phyloP scores from a whole-genome alignment of 1,284 basidiomycete species.

The Heterobasidion occidentale region DNA sequence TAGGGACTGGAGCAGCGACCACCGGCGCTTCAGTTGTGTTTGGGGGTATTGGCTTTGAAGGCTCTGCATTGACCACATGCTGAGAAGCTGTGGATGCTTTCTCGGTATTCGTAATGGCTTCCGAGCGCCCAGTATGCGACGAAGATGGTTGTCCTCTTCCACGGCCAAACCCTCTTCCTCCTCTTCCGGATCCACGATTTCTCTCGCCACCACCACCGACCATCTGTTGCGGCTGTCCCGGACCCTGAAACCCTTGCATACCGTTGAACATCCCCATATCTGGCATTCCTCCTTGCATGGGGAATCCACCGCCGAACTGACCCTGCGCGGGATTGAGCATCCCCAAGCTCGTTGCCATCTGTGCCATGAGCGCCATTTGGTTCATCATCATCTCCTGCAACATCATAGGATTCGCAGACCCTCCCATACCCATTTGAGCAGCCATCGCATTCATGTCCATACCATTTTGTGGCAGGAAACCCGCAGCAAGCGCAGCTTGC shows the following conservation, averaged over 20 bases:
- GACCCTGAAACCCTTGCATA: constrained; percentile 30
- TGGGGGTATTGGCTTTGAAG: constrained; percentile 21
- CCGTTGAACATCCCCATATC: constrained; percentile 46
- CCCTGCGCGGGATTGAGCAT: constrained; percentile 50
- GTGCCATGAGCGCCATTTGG: constrained; percentile 81
- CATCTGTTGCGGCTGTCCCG: constrained; percentile 17
- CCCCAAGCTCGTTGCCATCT: constrained; percentile 70
- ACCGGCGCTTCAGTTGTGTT: constrained; percentile 19
- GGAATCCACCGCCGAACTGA: constrained; percentile 31
- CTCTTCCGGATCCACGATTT: constrained; percentile 28
- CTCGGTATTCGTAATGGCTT: not conserved
- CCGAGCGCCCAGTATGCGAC: not conserved
- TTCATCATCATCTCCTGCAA: constrained; percentile 82
- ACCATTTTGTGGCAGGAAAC: constrained; percentile 36
- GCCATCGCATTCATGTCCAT: constrained; percentile 58
- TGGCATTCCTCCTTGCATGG: constrained; percentile 46
- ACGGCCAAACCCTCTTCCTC: constrained; percentile 5
- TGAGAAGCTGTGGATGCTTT: not conserved
- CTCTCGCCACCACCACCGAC: constrained; percentile 21
- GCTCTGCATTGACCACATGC: not conserved
- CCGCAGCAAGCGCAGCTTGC: constrained; percentile 44
- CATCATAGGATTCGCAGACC: constrained; percentile 57
- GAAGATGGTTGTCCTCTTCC: constrained; percentile 24
- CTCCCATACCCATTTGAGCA: constrained; percentile 17
- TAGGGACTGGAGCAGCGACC: constrained; percentile 17